Percentiles rank a stretch among this genome's conserved stretches.
phyloP scores from a whole-genome alignment of 495 filamentous ascomycete genomes.

The Podospora tetraspora region DNA sequence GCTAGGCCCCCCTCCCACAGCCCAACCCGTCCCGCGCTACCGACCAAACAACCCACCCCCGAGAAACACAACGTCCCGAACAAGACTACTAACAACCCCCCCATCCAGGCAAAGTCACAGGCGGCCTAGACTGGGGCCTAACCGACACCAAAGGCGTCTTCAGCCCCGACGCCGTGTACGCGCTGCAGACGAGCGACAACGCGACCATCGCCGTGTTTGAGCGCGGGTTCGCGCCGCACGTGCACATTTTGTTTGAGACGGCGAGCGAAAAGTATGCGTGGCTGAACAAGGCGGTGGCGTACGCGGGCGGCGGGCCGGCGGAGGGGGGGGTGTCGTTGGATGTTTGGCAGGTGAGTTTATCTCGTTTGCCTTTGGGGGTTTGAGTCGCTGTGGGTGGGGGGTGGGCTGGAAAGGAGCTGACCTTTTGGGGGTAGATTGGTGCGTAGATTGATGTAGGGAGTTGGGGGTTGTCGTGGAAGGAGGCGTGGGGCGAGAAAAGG shows the following conservation, averaged over 20 bases:
- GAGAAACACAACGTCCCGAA: too few species aligned
- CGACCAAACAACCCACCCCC: too few species aligned
- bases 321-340: background rate
- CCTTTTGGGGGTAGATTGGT: too few species aligned
- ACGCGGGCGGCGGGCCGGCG: slow-evolving; percentile 1
- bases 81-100: too few species aligned
- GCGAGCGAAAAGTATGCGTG: slow-evolving; percentile 21
- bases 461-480: too few species aligned
- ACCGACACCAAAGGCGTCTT: slow-evolving; percentile 21
- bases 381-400: too few species aligned
- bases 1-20: too few species aligned
- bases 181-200: slow-evolving; percentile 20
- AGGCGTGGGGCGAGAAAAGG: too few species aligned
- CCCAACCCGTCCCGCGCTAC: too few species aligned
- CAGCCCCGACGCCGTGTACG: slow-evolving; percentile 24
- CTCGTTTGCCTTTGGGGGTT: too few species aligned
- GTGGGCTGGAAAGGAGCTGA: too few species aligned
- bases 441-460: too few species aligned
- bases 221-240: slow-evolving; percentile 21
- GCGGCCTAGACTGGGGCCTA: slow-evolving; percentile 25
- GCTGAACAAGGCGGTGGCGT: slow-evolving; percentile 18
- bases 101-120: slow-evolving; percentile 16
- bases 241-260: slow-evolving; percentile 27
- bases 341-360: background rate
- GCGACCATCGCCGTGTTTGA: slow-evolving; percentile 24